Evolutionary conservation across 1,284 basidiomycete genomes (phyloP).

Genomic region (Cystobasidiaceae sp.): DNA sequence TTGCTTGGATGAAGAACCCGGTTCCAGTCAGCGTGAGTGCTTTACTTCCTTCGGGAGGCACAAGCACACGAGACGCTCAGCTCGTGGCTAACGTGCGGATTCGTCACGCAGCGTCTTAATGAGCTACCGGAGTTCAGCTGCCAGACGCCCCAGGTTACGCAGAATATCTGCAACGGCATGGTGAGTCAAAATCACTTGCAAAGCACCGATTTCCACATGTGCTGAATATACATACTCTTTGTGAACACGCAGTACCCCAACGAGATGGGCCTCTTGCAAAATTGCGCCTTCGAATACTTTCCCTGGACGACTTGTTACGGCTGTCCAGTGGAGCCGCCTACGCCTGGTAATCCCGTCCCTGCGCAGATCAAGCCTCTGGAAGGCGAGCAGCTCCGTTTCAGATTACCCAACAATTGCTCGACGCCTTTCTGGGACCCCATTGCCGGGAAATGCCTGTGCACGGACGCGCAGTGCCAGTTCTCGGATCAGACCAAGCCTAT

Average conservation of each 20-base stretch:
- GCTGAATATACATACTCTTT: no score
- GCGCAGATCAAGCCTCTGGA: constrained; percentile 55
- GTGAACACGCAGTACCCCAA: constrained; percentile 35
- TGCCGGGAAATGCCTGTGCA: constrained; percentile 60
- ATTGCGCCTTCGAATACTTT: constrained; percentile 65
- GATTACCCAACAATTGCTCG: constrained; percentile 62
- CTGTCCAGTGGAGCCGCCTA: constrained; percentile 57
- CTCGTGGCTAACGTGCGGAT: no score
- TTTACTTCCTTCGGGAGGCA: no score
- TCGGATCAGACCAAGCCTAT: constrained; percentile 61
- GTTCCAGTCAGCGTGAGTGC: constrained; percentile 55
- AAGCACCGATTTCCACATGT: no score
- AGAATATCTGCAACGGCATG: constrained; percentile 68
- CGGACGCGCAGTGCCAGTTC: constrained; percentile 57
- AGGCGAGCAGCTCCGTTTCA: constrained; percentile 36
- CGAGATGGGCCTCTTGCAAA: constrained; percentile 52
- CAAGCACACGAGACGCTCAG: no score
- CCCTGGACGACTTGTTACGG: constrained; percentile 69
- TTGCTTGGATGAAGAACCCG: constrained; percentile 69
- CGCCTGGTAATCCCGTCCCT: constrained; percentile 61
- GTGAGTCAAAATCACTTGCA: no score
- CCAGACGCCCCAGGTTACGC: constrained; percentile 56
- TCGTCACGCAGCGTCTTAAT: constrained; percentile 52
- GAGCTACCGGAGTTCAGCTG: constrained; percentile 58
- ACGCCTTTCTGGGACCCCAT: constrained; percentile 69